Evolutionary conservation across 306 rosid genomes (phyloP), one percentile per base, ranked within the genome.

Genomic region (Cicer judaicum): DNA sequence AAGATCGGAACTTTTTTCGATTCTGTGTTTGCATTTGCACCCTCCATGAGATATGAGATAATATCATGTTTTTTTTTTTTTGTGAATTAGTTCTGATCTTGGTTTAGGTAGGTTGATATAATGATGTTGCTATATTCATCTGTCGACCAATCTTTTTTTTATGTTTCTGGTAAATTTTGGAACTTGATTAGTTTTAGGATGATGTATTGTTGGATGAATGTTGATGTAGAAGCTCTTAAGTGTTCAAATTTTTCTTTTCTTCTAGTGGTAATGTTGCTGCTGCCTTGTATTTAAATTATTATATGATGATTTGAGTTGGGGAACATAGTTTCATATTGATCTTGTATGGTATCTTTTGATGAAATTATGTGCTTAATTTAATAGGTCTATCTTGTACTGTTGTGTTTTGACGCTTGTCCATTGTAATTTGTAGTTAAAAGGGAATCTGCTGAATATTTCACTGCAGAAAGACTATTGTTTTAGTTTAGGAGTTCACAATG

Each of bases 151-250:
- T 56, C 6, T 39, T 6, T 41, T 19, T n/a, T 5, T 55, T 38
- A 44, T 60, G 10, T 48, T 57, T 49, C 14, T 50, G 62, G 42
- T 48, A 42, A 47, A 47, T 49, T 66, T 46, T 68, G 68, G 75
- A 60, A 69, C 47, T 48, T 60, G 55, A 59, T 60, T 24, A 61
- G 62, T 38, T 48, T 60, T 78, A 69, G 76, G 16, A 14, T 60
- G 16, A 62, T 70, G 55, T 24, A 57, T 57, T 57, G 64, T 46
- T 36, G 39, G 57, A n/a, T 74, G 52, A 74, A 61, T 60, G 4
- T 56, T 21, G n/a, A 61, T 50, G 4, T 56, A 56, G n/a, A 57
- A 68, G 72, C 34, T 73, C 47, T 46, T 13, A 7, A 52, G 53
- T 16, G 19, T 53, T 54, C 53, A 12, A 13, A 19, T 19, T 24